Evolutionary conservation across 805 yeast species (phyloP).

Genomic region (Kazachstania psychrophila): DNA sequence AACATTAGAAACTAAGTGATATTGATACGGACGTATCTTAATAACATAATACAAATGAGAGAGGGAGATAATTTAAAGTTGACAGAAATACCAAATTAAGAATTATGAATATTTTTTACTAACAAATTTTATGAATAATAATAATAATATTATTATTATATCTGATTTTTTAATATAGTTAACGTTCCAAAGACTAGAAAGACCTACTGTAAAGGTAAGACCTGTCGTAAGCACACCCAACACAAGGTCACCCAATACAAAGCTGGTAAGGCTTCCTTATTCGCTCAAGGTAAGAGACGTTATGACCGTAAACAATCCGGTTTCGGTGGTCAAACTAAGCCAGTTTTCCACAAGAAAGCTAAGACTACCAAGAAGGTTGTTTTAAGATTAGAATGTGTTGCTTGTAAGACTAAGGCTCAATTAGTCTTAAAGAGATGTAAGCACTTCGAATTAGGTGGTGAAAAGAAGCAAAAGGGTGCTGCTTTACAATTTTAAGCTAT

Average conservation of each 20-base stretch:
- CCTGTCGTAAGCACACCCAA: slow-evolving; percentile 98
- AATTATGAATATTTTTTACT: slow-evolving; percentile 3
- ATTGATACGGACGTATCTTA: no score
- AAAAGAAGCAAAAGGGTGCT: slow-evolving; percentile 99
- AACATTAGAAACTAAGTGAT: no score
- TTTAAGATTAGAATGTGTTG: slow-evolving; percentile 96
- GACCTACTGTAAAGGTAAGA: slow-evolving; percentile 99
- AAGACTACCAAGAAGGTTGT: slow-evolving; percentile 99
- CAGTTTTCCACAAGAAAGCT: slow-evolving; percentile 99
- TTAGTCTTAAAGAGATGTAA: slow-evolving; percentile 98
- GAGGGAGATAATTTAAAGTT: no score
- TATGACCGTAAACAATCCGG: slow-evolving; percentile 99
- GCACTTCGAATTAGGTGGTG: slow-evolving; percentile 99
- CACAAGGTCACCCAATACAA: slow-evolving; percentile 99
- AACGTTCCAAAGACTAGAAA: slow-evolving; percentile 99
- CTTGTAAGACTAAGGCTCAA: slow-evolving; percentile 98
- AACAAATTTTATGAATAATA: not conserved
- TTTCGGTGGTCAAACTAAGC: slow-evolving; percentile 99
- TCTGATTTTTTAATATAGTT: slow-evolving; percentile 49
- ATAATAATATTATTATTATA: no score
- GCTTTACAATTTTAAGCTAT: slow-evolving; percentile 99
- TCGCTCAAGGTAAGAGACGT: slow-evolving; percentile 99
- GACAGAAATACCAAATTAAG: no score
- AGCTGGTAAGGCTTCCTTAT: slow-evolving; percentile 99
- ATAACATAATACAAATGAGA: no score